Conservation (phyloP, 805 yeast genomes). For the Wickerhamomyces mucosus region DNA sequence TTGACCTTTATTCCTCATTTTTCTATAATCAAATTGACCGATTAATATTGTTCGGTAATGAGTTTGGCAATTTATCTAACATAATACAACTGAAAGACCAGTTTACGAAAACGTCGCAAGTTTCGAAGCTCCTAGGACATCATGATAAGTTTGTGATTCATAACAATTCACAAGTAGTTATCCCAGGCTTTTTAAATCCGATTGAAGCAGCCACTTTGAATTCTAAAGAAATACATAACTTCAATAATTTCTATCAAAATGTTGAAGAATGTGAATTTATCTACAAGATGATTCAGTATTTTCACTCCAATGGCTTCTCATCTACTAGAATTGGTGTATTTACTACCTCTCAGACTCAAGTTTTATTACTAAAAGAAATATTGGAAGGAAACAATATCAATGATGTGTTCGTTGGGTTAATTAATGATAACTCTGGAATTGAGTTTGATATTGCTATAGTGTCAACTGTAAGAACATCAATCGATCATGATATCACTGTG, state of each 20-base stretch:
- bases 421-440: not conserved
- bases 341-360: slow-evolving; percentile 32
- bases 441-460: not conserved
- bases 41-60: not conserved
- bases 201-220: slow-evolving; percentile 23
- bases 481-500: not conserved
- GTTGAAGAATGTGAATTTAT: slow-evolving; percentile 40
- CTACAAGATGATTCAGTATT: slow-evolving; percentile 34
- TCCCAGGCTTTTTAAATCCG: slow-evolving; percentile 25
- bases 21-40: not conserved
- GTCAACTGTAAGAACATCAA: not conserved
- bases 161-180: not conserved
- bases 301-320: slow-evolving; percentile 31
- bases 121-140: slow-evolving; percentile 1
- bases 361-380: slow-evolving; percentile 32
- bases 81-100: not conserved
- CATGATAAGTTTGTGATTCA: not conserved
- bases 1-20: not conserved
- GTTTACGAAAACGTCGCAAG: not conserved
- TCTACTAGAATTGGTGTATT: slow-evolving; percentile 31
- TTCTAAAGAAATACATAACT: slow-evolving; percentile 6
- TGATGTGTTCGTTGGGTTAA: not conserved
- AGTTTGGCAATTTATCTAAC: not conserved
- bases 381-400: slow-evolving; percentile 6
- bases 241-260: slow-evolving; percentile 20